Percentiles rank a stretch among this genome's conserved stretches.
Evolutionary conservation across 1,284 basidiomycete genomes (phyloP).

Genomic region (Uromyces viciae-fabae): DNA sequence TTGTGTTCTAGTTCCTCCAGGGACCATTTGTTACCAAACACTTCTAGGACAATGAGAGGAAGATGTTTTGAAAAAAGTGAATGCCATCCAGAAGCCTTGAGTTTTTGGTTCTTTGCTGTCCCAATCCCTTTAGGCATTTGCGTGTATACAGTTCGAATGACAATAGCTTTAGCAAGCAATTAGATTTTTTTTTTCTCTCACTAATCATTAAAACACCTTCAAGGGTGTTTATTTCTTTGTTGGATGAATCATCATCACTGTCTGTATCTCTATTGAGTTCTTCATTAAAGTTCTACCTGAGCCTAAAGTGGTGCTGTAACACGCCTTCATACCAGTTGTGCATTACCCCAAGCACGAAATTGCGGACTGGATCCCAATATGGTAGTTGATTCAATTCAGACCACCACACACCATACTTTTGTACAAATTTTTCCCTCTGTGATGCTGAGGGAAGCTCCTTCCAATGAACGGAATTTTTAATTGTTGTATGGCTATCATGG

Average conservation of each 20-base stretch:
- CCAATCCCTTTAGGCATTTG: too few relatives aligned
- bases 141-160: too few relatives aligned
- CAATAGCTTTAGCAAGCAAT: too few relatives aligned
- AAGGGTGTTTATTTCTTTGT: too few relatives aligned
- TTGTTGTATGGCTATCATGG: too few relatives aligned
- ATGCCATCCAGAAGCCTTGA: background rate
- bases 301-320: background rate
- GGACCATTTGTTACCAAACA: background rate
- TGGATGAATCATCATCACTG: background rate
- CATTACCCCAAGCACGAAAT: slow-evolving; percentile 25
- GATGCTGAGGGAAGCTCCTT: too few relatives aligned
- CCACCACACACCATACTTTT: slow-evolving; percentile 6
- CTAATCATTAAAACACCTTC: too few relatives aligned
- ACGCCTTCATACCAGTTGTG: slow-evolving; percentile 30
- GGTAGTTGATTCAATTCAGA: slow-evolving; percentile 23
- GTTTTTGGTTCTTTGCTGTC: background rate
- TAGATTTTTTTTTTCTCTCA: too few relatives aligned
- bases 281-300: background rate
- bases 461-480: too few relatives aligned
- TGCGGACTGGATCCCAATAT: slow-evolving; percentile 5
- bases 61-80: background rate
- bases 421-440: background rate
- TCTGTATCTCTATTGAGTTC: background rate
- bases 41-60: background rate
- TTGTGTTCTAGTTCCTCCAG: background rate